phyloP scores from a whole-genome alignment of 805 yeast genomes.

The Candida multigemmis region DNA sequence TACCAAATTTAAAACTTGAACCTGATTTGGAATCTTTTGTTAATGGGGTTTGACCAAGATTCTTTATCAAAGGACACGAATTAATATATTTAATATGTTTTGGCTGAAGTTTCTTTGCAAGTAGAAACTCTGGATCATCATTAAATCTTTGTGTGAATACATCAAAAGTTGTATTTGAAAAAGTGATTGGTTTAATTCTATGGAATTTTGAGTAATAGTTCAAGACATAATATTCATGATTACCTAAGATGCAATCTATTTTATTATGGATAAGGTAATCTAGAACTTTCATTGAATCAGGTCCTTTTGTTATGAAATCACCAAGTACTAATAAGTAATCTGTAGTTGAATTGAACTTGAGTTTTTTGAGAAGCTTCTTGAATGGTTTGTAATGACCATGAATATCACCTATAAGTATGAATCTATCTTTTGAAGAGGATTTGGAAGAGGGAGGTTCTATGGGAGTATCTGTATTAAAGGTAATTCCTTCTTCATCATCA shows the following conservation, averaged over 20 bases:
- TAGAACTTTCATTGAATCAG: conserved; percentile 59
- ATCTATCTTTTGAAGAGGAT: conserved; percentile 33
- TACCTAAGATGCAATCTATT: conserved; percentile 75
- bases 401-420: conserved; percentile 76
- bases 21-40: conserved; percentile 14
- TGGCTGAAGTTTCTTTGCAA: conserved; percentile 49
- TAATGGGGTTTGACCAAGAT: conserved; percentile 52
- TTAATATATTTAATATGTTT: conserved; percentile 54
- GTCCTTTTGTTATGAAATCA: conserved; percentile 81
- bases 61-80: conserved; percentile 54
- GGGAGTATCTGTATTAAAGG: conserved; percentile 1
- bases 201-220: conserved; percentile 56
- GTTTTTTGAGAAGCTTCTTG: conserved; percentile 39
- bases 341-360: conserved; percentile 32
- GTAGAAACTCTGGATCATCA: conserved; percentile 26
- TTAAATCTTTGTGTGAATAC: conserved; percentile 10
- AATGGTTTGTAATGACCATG: conserved; percentile 70
- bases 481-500: conserved; percentile 4
- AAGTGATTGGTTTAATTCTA: conserved; percentile 29
- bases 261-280: conserved; percentile 51
- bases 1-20: conserved; percentile 15
- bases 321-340: conserved; percentile 71
- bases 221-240: conserved; percentile 73
- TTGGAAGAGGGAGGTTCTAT: background rate
- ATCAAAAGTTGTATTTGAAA: conserved; percentile 7